Base-by-base conservation (phyloP, 2,329 filamentous ascomycete species). In the Magnaporthiopsis rhizophila region DNA sequence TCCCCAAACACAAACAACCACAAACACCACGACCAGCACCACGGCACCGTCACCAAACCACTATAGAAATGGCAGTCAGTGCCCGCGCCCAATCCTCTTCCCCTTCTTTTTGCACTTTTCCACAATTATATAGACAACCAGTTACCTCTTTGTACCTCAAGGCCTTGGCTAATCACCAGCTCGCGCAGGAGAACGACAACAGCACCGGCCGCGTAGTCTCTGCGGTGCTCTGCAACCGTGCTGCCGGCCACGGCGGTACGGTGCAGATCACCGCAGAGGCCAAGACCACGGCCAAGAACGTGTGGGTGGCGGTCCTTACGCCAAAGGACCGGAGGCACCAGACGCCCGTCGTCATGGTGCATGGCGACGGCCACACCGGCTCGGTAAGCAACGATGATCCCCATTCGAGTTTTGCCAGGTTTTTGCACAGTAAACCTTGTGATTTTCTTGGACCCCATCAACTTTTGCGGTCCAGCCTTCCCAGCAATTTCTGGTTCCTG, bases 321-420 rank as follows among this genome's bases (percentile, higher is more conserved):
- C 45, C 45, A n/a, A 24, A 24, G 45, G 18, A 50, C 34, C n/a
- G 2, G n/a, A 13, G 18, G 24, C 12, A 28, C 36, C 12, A 38
- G 38, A n/a, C 18, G 38, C 64, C 65, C 12, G 38, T 68, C 15
- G 53, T 68, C 45, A 62, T 68, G 3, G 50, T 68, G 15, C 66
- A 68, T 32, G 63, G 64, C 4, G 65, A 68, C 32, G 59, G 65
- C 61, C 64, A 67, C 34, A 62, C 65, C 26, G 66, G 64, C 24
- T 28, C 57, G 2, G 61, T 67, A 53, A 61, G 63, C 36, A 38
- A n/a, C 21, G 3, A 8, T 61, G 34, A 34, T 36, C n/a, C 61
- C 7, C 2, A 30, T 38, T 64, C 38, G 15, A n/a, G 53, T 56
- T 28, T 36, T 18, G 0, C 59, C 60, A 34, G 38, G 6, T 3